phyloP scores from a whole-genome alignment of 1,139 yeast species.

The Debaryomyces coudertii region DNA sequence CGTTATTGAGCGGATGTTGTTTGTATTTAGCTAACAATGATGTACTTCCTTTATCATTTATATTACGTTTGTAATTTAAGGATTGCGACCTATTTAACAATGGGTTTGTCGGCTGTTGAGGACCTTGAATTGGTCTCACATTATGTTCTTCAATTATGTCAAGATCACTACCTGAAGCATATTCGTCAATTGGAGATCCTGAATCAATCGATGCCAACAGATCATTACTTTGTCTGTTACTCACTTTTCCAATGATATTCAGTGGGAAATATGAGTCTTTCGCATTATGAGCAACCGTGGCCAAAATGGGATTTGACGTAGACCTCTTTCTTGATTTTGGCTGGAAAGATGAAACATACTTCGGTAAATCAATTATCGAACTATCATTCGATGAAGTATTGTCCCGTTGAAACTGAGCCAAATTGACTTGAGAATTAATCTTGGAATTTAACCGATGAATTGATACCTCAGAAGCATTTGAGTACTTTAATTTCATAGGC shows the following conservation, averaged over 20 bases:
- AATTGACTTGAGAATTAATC: conserved; percentile 43
- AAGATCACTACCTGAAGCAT: conserved; percentile 26
- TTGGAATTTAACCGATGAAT: conserved; percentile 43
- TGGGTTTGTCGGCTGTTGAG: conserved; percentile 16
- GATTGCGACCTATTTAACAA: conserved; percentile 34
- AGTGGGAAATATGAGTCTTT: conserved; percentile 39
- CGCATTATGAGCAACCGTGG: conserved; percentile 21
- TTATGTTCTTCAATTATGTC: conserved; percentile 29
- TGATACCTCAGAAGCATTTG: conserved; percentile 45
- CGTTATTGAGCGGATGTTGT: conserved; percentile 20
- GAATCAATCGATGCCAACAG: conserved; percentile 23
- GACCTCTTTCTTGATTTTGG: conserved; percentile 14
- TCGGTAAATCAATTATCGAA: conserved; percentile 34
- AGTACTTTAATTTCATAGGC: conserved; percentile 46
- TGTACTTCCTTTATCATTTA: conserved; percentile 13
- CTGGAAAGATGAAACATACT: conserved; percentile 17
- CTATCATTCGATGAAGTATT: conserved; percentile 30
- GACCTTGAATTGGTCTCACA: conserved; percentile 17
- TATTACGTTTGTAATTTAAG: conserved; percentile 28
- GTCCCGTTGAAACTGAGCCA: conserved; percentile 32
- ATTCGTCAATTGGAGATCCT: conserved; percentile 14
- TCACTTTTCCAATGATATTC: conserved; percentile 20
- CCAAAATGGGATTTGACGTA: conserved; percentile 22
- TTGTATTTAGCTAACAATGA: conserved; percentile 32
- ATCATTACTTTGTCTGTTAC: conserved; percentile 12